phyloP scores from a whole-genome alignment of 73 alveolate genomes.

The Diophrys appendiculata region DNA sequence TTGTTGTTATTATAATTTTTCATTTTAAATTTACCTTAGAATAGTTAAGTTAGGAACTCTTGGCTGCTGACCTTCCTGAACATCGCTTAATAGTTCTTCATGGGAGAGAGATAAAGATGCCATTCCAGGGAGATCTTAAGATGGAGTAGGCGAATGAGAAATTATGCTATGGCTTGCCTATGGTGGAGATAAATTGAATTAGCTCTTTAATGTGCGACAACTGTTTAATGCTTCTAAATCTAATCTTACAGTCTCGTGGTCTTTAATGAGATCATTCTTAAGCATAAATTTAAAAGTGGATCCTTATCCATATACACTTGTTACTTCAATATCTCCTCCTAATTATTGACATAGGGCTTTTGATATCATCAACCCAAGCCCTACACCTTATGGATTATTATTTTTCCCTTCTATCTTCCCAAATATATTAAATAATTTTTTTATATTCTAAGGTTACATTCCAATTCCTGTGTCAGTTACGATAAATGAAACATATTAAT shows the following conservation, averaged over 20 bases:
- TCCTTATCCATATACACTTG: slow-evolving; percentile 3
- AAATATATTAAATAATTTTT: slow-evolving; percentile 8
- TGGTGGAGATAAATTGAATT: no score
- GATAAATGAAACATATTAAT: background rate
- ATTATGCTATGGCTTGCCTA: no score
- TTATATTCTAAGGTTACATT: background rate
- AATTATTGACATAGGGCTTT: slow-evolving; percentile 16
- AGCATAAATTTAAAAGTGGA: slow-evolving; percentile 11
- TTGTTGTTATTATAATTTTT: no score
- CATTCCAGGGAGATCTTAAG: no score
- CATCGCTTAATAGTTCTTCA: no score
- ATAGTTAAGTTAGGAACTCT: no score
- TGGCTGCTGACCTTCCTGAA: no score
- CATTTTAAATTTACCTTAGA: no score
- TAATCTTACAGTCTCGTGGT: background rate
- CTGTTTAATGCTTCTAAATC: no score
- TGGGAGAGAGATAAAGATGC: no score
- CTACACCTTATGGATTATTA: slow-evolving; percentile 16
- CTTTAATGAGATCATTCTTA: background rate
- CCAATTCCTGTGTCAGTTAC: slow-evolving; percentile 24
- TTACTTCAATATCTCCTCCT: slow-evolving; percentile 31
- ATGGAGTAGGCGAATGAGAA: no score
- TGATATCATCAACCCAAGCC: slow-evolving; percentile 20
- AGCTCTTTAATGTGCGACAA: no score
- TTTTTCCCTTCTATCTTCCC: slow-evolving; percentile 3